Evolutionary conservation across 1,284 basidiomycete genomes (phyloP).

Genomic region (Sparassis latifolia): DNA sequence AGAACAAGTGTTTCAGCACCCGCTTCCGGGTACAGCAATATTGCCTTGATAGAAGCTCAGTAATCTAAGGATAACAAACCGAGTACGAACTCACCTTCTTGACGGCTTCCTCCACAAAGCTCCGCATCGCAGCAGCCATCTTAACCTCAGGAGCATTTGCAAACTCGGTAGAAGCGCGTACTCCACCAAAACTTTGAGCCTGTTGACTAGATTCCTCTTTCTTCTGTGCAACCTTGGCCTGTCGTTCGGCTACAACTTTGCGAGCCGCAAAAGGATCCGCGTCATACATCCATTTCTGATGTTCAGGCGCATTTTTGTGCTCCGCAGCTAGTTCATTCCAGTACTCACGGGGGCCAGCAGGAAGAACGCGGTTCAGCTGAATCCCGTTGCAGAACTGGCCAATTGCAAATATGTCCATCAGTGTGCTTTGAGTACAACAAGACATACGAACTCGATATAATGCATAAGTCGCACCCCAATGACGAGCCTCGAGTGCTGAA

Average conservation of each 20-base stretch:
- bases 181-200: neutral
- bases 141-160: constrained; percentile 74
- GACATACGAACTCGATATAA: constrained; percentile 68
- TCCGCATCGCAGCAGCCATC: constrained; percentile 75
- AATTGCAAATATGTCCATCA: neutral
- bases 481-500: constrained; percentile 70
- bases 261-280: constrained; percentile 78
- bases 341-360: constrained; percentile 77
- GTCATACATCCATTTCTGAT: constrained; percentile 83
- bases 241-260: constrained; percentile 59
- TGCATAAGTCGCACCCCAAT: constrained; percentile 86
- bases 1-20: constrained; percentile 41
- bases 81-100: constrained; percentile 47
- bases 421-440: neutral
- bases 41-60: constrained; percentile 31
- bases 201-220: constrained; percentile 26
- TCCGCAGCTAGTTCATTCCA: constrained; percentile 74
- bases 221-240: constrained; percentile 46
- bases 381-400: constrained; percentile 74
- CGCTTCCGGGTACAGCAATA: constrained; percentile 47
- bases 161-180: constrained; percentile 42
- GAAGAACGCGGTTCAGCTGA: constrained; percentile 73
- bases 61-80: neutral
- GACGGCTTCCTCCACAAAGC: constrained; percentile 79
- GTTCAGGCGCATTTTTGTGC: constrained; percentile 60